A percentile compares a stretch with the other conserved stretches of the same genome.
phyloP scores from a whole-genome alignment of 306 rosid genomes.

The Datisca glomerata region DNA sequence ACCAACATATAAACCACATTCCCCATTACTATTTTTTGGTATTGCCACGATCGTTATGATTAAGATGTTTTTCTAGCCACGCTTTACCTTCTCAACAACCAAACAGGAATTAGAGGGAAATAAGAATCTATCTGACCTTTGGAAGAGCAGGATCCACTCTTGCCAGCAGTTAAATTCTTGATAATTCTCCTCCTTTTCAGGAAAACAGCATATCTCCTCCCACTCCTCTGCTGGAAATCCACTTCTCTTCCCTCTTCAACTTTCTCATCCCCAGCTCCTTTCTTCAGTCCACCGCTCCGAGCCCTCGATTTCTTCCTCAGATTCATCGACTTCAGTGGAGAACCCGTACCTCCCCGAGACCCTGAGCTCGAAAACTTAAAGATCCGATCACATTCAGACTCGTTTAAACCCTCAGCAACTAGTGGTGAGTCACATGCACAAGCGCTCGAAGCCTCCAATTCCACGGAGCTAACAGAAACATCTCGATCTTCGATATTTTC shows the following conservation, averaged over 20 bases:
- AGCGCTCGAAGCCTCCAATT: background rate
- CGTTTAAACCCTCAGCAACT: too few relatives aligned
- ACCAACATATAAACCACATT: too few relatives aligned
- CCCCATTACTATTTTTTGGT: too few relatives aligned
- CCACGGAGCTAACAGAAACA: background rate
- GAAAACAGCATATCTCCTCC: constrained; percentile 27
- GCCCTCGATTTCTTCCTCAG: constrained; percentile 12
- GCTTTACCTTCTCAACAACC: too few relatives aligned
- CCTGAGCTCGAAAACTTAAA: constrained; percentile 38
- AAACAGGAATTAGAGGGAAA: background rate
- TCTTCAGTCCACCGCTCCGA: constrained; percentile 15
- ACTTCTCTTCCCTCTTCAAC: constrained; percentile 8
- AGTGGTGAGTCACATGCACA: constrained; percentile 11
- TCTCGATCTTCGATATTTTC: constrained; percentile 5
- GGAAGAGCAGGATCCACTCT: constrained; percentile 22
- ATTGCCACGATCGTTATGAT: too few relatives aligned
- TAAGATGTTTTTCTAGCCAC: too few relatives aligned
- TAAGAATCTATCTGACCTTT: constrained; percentile 26
- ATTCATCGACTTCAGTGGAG: constrained; percentile 9
- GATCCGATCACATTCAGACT: constrained; percentile 21
- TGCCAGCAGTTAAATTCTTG: constrained; percentile 16
- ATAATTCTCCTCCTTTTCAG: constrained; percentile 43
- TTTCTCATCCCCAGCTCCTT: constrained; percentile 14
- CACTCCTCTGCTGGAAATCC: constrained; percentile 19
- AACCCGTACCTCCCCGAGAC: constrained; percentile 10